Evolutionary conservation across 805 yeast genomes (phyloP), one percentile per base, ranked within the genome.

Genomic region (Saitoella complicata): DNA sequence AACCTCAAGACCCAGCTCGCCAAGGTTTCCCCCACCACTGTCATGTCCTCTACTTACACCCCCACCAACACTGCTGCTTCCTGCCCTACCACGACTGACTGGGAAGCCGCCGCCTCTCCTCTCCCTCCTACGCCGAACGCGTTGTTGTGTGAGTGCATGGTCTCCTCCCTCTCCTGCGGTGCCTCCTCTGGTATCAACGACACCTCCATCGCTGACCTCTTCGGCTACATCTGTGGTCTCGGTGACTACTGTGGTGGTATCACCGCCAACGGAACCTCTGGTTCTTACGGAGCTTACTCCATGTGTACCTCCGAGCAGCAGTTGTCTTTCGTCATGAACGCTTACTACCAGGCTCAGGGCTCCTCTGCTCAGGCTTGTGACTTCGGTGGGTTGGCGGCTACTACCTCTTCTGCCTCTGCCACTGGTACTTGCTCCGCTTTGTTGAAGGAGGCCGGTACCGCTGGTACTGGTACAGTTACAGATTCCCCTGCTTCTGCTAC

Each of bases 271-370:
- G 36, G 31, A 34, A 10, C 47, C 12, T 38, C 61, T 33, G 94
- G 94, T 47, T 55, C 53, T 4, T 83, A 81, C 58, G 94, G 94
- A 53, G 70, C 73, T n/a, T 72, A 64, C 61, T 77, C 86, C 1
- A 79, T 67, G 72, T 84, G 94, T 63, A 68, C 74, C 38, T 69
- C 79, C 51, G 72, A 76, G 65, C 80, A 78, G 45, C 75, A 79
- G 66, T 69, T 83, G 54, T 73, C 79, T 45, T 82, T 62, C 63
- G 61, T 80, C 46, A 63, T 83, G 61, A 77, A 81, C 68, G 61
- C 62, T 50, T 82, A 82, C 68, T 76, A 76, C 60, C 59, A 59
- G 42, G 64, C 63, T 37, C 70, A 77, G 48, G 66, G 64, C 50
- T 58, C 60, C 42, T 50, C 53, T 41, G 45, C 60, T 1, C 21